These are phyloP conservation scores for Euphrasia arctica DNA, from an alignment of 305 asterid genomes.

Conservation along the genomic window DNA sequence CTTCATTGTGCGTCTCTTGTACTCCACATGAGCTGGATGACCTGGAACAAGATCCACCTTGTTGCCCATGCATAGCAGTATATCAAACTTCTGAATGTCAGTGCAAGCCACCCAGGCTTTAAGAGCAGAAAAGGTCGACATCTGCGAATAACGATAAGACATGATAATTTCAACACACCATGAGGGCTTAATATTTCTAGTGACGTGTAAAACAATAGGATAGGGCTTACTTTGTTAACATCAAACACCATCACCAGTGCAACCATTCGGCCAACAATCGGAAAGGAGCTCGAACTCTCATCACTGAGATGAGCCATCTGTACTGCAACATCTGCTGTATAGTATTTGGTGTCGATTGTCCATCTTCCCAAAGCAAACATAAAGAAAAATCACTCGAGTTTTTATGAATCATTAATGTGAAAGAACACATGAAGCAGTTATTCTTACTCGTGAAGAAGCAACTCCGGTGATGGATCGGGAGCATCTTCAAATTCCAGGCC, in stretches of 20 bases:
- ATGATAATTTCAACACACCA: slow-evolving; percentile 14
- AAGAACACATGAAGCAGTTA: slow-evolving; percentile 11
- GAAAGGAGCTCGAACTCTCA: slow-evolving; percentile 45
- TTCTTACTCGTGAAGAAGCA: slow-evolving; percentile 63
- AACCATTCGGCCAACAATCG: slow-evolving; percentile 40
- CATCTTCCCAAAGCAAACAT: slow-evolving; percentile 50
- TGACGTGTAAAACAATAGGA: slow-evolving; percentile 8
- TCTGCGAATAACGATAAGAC: slow-evolving; percentile 45
- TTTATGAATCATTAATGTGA: slow-evolving; percentile 13
- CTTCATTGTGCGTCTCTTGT: slow-evolving; percentile 60
- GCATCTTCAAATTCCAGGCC: slow-evolving; percentile 63
- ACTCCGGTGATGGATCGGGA: slow-evolving; percentile 50
- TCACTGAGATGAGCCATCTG: slow-evolving; percentile 75
- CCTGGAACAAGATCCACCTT: slow-evolving; percentile 89
- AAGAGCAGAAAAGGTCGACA: slow-evolving; percentile 60
- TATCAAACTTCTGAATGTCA: slow-evolving; percentile 70
- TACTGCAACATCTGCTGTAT: slow-evolving; percentile 74
- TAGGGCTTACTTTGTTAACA: slow-evolving; percentile 58
- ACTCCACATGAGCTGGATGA: slow-evolving; percentile 84
- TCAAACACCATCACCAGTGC: slow-evolving; percentile 94
- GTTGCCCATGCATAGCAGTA: slow-evolving; percentile 83
- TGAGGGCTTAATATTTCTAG: not conserved
- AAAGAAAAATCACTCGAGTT: slow-evolving; percentile 17
- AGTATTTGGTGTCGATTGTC: slow-evolving; percentile 91
- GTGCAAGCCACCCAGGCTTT: slow-evolving; percentile 69